A percentile compares a stretch with the other conserved stretches of the same genome.
Evolutionary conservation across 768 basidiomycete species (phyloP).

Genomic region (Lactifluus subvellereus): DNA sequence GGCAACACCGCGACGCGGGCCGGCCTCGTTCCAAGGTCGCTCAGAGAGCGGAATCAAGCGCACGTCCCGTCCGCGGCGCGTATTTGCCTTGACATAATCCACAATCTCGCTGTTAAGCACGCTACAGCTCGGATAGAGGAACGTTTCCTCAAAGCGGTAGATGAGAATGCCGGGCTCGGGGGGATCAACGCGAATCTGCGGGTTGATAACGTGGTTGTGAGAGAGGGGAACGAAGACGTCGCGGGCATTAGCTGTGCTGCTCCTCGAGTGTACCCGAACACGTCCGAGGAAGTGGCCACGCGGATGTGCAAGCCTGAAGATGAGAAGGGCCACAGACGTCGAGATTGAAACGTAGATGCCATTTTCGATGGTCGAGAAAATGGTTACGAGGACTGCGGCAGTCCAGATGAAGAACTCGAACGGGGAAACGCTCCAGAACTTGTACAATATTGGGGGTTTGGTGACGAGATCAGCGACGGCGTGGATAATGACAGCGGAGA

Average conservation of each 20-base stretch:
- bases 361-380: slow-evolving; percentile 92
- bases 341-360: slow-evolving; percentile 85
- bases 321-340: slow-evolving; percentile 72
- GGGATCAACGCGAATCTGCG: slow-evolving; percentile 62
- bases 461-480: slow-evolving; percentile 87
- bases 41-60: slow-evolving; percentile 57
- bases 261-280: slow-evolving; percentile 50
- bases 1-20: slow-evolving; percentile 48
- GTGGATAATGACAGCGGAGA: slow-evolving; percentile 95
- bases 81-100: slow-evolving; percentile 72
- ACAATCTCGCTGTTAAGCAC: slow-evolving; percentile 66
- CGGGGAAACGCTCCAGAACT: slow-evolving; percentile 91
- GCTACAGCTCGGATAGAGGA: slow-evolving; percentile 77
- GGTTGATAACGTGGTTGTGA: slow-evolving; percentile 53
- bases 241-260: slow-evolving; percentile 37
- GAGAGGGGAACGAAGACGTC: slow-evolving; percentile 82
- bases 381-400: slow-evolving; percentile 80
- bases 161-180: slow-evolving; percentile 85
- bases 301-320: slow-evolving; percentile 83
- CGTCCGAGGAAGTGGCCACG: slow-evolving; percentile 89
- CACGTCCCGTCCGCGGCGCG: slow-evolving; percentile 71
- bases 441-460: slow-evolving; percentile 74
- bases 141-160: slow-evolving; percentile 89
- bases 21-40: slow-evolving; percentile 93
- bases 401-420: slow-evolving; percentile 87